These are phyloP conservation scores for Monosporascus sp. DNA, from an alignment of 2,329 filamentous ascomycete genomes.

Conservation along the genomic window DNA sequence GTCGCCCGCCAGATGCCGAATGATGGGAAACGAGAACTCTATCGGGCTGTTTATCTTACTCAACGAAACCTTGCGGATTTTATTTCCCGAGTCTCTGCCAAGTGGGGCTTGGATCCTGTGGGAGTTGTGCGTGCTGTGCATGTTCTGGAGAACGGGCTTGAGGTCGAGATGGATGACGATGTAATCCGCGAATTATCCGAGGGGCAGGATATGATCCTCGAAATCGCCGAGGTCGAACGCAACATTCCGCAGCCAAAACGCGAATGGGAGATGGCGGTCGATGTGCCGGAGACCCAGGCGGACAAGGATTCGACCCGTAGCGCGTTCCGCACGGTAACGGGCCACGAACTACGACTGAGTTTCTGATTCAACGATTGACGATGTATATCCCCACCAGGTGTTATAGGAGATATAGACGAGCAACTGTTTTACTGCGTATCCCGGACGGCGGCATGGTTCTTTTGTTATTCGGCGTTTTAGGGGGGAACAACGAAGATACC, in stretches of 20 bases:
- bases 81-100: slow-evolving; percentile 65
- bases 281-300: slow-evolving; percentile 33
- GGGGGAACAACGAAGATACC: slow-evolving; percentile 24
- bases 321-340: slow-evolving; percentile 25
- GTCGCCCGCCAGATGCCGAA: slow-evolving; percentile 54
- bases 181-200: slow-evolving; percentile 78
- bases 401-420: slow-evolving; percentile 7
- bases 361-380: slow-evolving; percentile 32
- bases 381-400: not conserved
- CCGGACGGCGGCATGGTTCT: slow-evolving; percentile 10
- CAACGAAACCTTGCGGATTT: slow-evolving; percentile 73
- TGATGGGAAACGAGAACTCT: slow-evolving; percentile 54
- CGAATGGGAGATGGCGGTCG: slow-evolving; percentile 60
- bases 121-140: slow-evolving; percentile 68
- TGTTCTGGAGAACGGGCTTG: slow-evolving; percentile 67
- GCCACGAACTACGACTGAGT: slow-evolving; percentile 41
- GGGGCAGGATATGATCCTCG: slow-evolving; percentile 84
- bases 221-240: slow-evolving; percentile 48
- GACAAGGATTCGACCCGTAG: slow-evolving; percentile 28
- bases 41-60: slow-evolving; percentile 81
- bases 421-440: slow-evolving; percentile 13
- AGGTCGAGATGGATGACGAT: slow-evolving; percentile 87
- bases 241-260: slow-evolving; percentile 39
- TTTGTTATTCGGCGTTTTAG: slow-evolving; percentile 23
- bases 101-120: slow-evolving; percentile 73